Evolutionary conservation across 2,329 filamentous ascomycete genomes (phyloP), one percentile per base, ranked within the genome.

Genomic region (Trichoderma hamatum): DNA sequence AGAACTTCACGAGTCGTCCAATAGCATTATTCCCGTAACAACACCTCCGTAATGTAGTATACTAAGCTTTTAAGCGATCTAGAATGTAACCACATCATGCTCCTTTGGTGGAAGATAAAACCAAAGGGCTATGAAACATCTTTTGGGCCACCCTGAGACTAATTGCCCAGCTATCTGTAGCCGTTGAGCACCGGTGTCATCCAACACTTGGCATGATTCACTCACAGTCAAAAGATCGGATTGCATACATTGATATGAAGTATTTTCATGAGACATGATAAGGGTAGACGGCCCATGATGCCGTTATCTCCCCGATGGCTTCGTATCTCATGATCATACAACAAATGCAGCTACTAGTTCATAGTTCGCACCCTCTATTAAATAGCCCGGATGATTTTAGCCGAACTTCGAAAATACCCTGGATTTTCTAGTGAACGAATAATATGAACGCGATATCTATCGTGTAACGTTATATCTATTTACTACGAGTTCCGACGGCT

Each of bases 391-490:
- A 4, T 34, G 63, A 24, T 49, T 54, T 65, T 66, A 66, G 63
- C 52, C 63, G 52, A 66, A 58, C 26, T 9, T 60, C n/a, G 21
- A 6, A 30, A 36, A 28, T 67, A 59, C 39, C 52, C 54, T 36
- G 11, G 24, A 34, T 24, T 21, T 59, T 16, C 24, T 36, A 10
- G 19, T 1, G 21, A 2, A 26, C 14, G 21, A 39, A 67, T 52
- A 43, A n/a, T 9, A 19, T 32, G 34, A 30, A 3, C 19, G 1
- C 4, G 4, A 3, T 7, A 7, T n/a, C 39, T 34, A 51, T 59
- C 39, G 65, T 67, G 65, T 60, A 67, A 67, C 65, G 65, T 67
- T 60, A 39, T 59, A 67, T 60, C 30, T 30, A 5, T 30, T 43
- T 24, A 24, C 39, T 39, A 19, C 24, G 32, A 21, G 46, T 52